These are phyloP conservation scores for Suillus lakei DNA, from an alignment of 768 basidiomycete species.

Conservation along the genomic window DNA sequence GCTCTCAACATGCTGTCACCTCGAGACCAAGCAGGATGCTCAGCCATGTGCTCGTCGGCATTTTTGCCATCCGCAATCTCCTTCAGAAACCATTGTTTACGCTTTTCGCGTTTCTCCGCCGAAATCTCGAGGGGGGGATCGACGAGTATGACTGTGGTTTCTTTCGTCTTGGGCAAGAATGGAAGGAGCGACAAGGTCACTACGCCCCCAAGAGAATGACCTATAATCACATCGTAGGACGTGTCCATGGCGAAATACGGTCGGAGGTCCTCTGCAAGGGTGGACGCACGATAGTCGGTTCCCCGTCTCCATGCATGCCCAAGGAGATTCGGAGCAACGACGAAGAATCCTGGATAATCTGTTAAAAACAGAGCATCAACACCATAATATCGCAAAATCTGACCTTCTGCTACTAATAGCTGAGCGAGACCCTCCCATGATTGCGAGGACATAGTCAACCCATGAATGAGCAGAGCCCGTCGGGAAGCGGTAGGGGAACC, in stretches of 20 bases:
- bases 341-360: too few species aligned
- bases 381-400: neutral
- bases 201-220: slow-evolving; percentile 24
- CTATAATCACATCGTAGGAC: slow-evolving; percentile 22
- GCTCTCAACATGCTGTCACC: slow-evolving; percentile 13
- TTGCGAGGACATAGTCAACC: slow-evolving; percentile 22
- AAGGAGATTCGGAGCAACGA: too few species aligned
- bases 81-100: neutral
- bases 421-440: slow-evolving; percentile 22
- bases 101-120: neutral
- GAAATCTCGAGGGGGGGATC: slow-evolving; percentile 16
- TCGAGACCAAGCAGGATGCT: slow-evolving; percentile 15
- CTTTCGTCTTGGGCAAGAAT: slow-evolving; percentile 12
- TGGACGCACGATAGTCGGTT: slow-evolving; percentile 12
- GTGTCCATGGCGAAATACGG: slow-evolving; percentile 15
- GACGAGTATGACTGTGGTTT: slow-evolving; percentile 13
- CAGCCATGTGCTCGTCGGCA: slow-evolving; percentile 4
- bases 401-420: slow-evolving; percentile 21
- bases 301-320: slow-evolving; percentile 12
- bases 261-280: slow-evolving; percentile 17
- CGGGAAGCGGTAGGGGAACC: slow-evolving; percentile 20
- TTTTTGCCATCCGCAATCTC: slow-evolving; percentile 5
- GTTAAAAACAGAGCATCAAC: neutral
- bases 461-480: slow-evolving; percentile 20
- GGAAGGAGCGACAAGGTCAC: slow-evolving; percentile 19